These are phyloP conservation scores for Phycomyces blakesleeanus DNA, from an alignment of 192 early-diverging fungal genomes.

Conservation along the genomic window DNA sequence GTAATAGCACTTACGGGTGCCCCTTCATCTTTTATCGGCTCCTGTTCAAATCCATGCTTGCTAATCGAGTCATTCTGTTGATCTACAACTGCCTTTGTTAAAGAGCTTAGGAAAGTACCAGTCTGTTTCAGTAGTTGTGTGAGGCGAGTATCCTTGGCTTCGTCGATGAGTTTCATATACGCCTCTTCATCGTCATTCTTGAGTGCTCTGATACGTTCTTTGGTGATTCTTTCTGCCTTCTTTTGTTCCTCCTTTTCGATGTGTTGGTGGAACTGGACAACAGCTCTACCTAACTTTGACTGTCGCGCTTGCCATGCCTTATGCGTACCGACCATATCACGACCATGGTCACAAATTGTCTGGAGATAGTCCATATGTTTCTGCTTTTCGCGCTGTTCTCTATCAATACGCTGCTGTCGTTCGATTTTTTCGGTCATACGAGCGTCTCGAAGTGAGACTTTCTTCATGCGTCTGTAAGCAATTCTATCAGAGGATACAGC, in stretches of 20 bases:
- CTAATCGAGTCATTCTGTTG: slow-evolving; percentile 69
- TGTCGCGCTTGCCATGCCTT: slow-evolving; percentile 61
- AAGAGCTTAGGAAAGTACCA: slow-evolving; percentile 74
- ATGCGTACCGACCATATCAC: slow-evolving; percentile 66
- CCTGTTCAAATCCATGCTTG: slow-evolving; percentile 16
- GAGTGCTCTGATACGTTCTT: slow-evolving; percentile 95
- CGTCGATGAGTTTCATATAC: slow-evolving; percentile 91
- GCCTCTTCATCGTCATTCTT: slow-evolving; percentile 98
- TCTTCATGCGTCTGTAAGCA: slow-evolving; percentile 77
- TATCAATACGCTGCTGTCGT: slow-evolving; percentile 79
- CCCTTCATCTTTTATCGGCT: slow-evolving; percentile 37
- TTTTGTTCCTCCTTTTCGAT: slow-evolving; percentile 95
- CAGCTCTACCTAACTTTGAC: slow-evolving; percentile 73
- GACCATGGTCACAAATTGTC: slow-evolving; percentile 73
- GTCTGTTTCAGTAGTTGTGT: slow-evolving; percentile 90
- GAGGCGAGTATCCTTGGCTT: slow-evolving; percentile 96
- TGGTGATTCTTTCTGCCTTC: slow-evolving; percentile 75
- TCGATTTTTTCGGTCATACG: slow-evolving; percentile 86
- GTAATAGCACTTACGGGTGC: slow-evolving; percentile 29
- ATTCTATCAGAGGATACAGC: slow-evolving; percentile 76
- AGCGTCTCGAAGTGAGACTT: slow-evolving; percentile 78
- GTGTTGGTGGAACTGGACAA: slow-evolving; percentile 72
- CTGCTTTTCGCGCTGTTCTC: slow-evolving; percentile 82
- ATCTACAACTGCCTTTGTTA: slow-evolving; percentile 82
- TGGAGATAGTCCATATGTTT: slow-evolving; percentile 79